Percentiles rank a stretch among this genome's conserved stretches.
Evolutionary conservation across 1,284 basidiomycete species (phyloP).

Genomic region (Cystobasidium slooffiae): DNA sequence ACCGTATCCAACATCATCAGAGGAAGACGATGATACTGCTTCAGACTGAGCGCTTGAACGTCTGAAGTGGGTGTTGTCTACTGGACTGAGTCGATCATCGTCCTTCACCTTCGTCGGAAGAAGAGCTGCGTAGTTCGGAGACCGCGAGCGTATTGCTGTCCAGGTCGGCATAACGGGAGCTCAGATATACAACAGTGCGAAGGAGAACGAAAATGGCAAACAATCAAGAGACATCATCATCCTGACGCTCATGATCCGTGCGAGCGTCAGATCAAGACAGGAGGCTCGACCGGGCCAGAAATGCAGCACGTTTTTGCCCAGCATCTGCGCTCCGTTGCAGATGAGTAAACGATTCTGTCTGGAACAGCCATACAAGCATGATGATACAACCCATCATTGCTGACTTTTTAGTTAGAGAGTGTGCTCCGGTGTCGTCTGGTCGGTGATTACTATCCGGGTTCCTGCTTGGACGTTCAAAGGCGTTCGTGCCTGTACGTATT

Average conservation of each 20-base stretch:
- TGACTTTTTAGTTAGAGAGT: not conserved
- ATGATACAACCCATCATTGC: no score
- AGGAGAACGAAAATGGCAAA: no score
- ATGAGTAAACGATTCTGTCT: no score
- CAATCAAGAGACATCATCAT: no score
- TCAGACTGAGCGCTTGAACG: not conserved
- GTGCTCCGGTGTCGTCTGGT: constrained; percentile 52
- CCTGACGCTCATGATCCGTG: no score
- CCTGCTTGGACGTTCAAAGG: constrained; percentile 45
- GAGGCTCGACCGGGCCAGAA: no score
- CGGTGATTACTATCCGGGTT: constrained; percentile 47
- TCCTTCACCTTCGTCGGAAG: not conserved
- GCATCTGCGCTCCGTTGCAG: no score
- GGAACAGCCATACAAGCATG: no score
- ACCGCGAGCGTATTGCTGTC: not conserved
- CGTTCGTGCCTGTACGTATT: constrained; percentile 34
- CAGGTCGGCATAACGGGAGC: constrained; percentile 2
- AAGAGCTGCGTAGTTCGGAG: constrained; percentile 11
- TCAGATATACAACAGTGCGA: no score
- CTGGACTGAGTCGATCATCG: constrained; percentile 19
- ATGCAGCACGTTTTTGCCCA: no score
- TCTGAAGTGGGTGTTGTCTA: not conserved
- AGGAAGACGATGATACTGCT: not conserved
- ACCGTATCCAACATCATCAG: not conserved
- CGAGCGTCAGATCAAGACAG: no score